Conservation (phyloP, 345 rosid species). For the Mercurialis annua region DNA sequence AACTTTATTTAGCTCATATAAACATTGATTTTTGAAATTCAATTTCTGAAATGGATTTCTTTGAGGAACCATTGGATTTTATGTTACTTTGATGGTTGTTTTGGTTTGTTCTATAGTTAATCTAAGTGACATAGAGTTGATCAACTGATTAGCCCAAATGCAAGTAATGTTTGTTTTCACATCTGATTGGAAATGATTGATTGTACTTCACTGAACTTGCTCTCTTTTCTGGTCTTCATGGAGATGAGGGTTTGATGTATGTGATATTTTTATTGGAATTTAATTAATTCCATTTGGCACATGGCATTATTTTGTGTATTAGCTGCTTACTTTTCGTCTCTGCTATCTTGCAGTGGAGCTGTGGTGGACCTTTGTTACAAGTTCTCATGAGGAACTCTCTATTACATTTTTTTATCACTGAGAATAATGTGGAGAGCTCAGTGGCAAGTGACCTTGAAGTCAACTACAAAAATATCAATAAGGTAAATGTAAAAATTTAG, state of each 20-base stretch:
- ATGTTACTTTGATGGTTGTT: too few relatives aligned
- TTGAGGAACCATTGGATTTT: neutral
- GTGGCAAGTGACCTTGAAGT: slow-evolving; percentile 62
- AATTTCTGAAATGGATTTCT: neutral
- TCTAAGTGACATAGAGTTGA: neutral
- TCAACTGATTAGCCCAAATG: too few relatives aligned
- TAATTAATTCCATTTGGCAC: neutral
- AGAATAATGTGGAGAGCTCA: slow-evolving; percentile 44
- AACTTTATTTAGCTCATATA: neutral
- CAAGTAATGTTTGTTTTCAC: too few relatives aligned
- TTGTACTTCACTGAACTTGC: neutral
- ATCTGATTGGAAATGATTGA: too few relatives aligned
- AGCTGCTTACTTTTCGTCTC: slow-evolving; percentile 10
- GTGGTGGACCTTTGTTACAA: slow-evolving; percentile 76
- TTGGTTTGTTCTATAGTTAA: neutral
- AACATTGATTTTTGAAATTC: neutral
- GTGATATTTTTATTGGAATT: too few relatives aligned
- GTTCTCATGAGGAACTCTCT: slow-evolving; percentile 51
- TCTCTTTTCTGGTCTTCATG: too few relatives aligned
- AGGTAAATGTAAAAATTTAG: slow-evolving; percentile 60
- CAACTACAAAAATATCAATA: slow-evolving; percentile 79
- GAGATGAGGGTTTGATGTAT: too few relatives aligned
- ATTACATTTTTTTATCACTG: slow-evolving; percentile 41
- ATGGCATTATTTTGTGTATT: slow-evolving; percentile 5
- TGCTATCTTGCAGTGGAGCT: slow-evolving; percentile 67